Percentiles rank a stretch among this genome's conserved stretches.
These are phyloP conservation scores for Reutealis trisperma DNA, from an alignment of 345 rosid genomes.

Conservation along the genomic window DNA sequence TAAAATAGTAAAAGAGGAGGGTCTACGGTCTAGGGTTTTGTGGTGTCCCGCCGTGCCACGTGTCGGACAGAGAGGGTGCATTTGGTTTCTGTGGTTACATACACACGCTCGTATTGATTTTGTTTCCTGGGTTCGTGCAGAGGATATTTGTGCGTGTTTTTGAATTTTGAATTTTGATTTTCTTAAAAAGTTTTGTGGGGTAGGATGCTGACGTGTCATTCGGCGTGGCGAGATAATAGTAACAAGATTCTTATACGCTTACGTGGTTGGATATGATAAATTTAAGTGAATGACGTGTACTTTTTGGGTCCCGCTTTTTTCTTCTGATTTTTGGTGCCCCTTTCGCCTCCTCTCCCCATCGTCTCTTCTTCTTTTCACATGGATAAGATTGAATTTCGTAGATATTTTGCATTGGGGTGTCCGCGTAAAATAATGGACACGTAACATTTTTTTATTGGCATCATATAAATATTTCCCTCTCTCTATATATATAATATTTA, in stretches of 20 bases:
- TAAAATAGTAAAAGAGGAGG: background rate
- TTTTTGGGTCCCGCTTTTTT: slow-evolving; percentile 3
- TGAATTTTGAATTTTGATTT: background rate
- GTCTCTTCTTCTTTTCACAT: background rate
- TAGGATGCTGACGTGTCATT: slow-evolving; percentile 14
- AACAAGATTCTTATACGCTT: slow-evolving; percentile 32
- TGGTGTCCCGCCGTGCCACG: slow-evolving; percentile 42
- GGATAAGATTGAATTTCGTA: too few species aligned
- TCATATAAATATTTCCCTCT: too few species aligned
- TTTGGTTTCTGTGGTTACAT: slow-evolving; percentile 2
- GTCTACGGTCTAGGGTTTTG: background rate
- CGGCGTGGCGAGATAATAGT: slow-evolving; percentile 21
- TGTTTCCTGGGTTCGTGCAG: slow-evolving; percentile 22
- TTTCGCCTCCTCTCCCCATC: background rate
- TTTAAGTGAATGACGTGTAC: slow-evolving; percentile 6
- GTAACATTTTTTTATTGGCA: too few species aligned
- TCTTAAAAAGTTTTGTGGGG: too few species aligned
- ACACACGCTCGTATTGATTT: background rate
- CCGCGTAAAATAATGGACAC: too few species aligned
- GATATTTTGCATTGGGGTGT: too few species aligned
- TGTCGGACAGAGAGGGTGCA: slow-evolving; percentile 29
- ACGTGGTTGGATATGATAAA: slow-evolving; percentile 22
- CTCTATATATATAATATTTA: too few species aligned
- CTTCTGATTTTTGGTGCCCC: background rate
- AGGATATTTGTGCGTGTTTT: background rate